phyloP scores from a whole-genome alignment of 192 early-diverging fungal species.

The Spizellomyces sp. region DNA sequence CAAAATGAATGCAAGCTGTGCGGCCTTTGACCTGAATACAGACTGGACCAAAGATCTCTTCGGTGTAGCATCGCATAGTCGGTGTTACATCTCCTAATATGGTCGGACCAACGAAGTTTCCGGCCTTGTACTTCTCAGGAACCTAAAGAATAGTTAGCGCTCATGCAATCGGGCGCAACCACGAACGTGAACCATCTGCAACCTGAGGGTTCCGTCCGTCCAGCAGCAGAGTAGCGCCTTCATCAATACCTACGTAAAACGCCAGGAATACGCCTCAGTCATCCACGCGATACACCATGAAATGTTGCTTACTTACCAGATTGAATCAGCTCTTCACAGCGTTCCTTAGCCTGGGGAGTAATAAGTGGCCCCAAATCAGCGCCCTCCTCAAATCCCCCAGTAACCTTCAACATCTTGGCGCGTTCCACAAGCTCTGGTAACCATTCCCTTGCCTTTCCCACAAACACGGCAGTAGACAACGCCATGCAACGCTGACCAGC shows the following conservation, averaged over 20 bases:
- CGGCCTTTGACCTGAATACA: background rate
- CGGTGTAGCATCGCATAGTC: constrained; percentile 84
- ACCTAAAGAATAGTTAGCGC: background rate
- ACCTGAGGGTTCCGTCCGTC: constrained; percentile 84
- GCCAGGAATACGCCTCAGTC: background rate
- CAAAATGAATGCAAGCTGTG: constrained; percentile 9
- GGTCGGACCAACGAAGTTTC: constrained; percentile 96
- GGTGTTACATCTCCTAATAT: constrained; percentile 76
- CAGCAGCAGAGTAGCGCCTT: constrained; percentile 83
- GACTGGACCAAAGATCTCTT: constrained; percentile 95
- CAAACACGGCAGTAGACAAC: constrained; percentile 87
- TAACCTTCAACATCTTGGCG: constrained; percentile 78
- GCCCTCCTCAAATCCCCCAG: constrained; percentile 79
- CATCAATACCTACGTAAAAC: constrained; percentile 48
- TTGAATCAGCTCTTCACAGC: constrained; percentile 78
- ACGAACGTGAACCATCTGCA: background rate
- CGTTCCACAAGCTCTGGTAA: constrained; percentile 87
- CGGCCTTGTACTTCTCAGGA: constrained; percentile 67
- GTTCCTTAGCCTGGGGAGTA: constrained; percentile 70
- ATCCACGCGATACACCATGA: background rate
- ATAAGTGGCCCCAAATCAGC: constrained; percentile 94
- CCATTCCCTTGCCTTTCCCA: constrained; percentile 83
- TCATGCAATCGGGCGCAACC: background rate
- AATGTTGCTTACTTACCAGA: constrained; percentile 40
- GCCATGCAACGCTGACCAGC: constrained; percentile 99